phyloP scores from a whole-genome alignment of 75 land plant species.

The Sequoia sempervirens region DNA sequence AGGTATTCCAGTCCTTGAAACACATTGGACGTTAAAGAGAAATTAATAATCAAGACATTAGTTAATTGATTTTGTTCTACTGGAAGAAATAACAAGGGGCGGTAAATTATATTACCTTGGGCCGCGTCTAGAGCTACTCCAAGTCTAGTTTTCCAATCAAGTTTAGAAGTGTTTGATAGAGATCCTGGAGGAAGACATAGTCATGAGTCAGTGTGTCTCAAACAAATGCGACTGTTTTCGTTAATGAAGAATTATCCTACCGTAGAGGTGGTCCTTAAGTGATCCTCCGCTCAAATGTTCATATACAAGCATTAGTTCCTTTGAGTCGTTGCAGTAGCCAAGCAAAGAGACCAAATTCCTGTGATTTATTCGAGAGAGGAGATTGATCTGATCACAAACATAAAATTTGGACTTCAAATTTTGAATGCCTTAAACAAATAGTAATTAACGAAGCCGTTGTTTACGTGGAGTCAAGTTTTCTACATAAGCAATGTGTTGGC shows the following conservation, averaged over 20 bases:
- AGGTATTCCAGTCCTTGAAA: slow-evolving; percentile 16
- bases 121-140: no score
- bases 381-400: slow-evolving; percentile 14
- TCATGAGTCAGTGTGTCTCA: background rate
- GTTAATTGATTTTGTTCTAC: no score
- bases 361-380: slow-evolving; percentile 27
- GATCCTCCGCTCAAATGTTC: background rate
- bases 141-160: no score
- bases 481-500: no score
- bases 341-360: slow-evolving; percentile 20
- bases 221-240: background rate
- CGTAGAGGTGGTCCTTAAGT: background rate
- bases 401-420: background rate
- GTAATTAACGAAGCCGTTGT: no score
- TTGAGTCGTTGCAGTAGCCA: slow-evolving; percentile 24
- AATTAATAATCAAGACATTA: background rate
- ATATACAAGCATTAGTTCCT: background rate
- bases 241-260: background rate
- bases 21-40: background rate
- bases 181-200: no score
- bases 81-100: no score
- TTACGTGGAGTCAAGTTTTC: no score
- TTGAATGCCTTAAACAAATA: no score
- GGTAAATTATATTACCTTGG: no score
- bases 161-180: no score